Conservation (phyloP, 495 filamentous ascomycete species). For the Aspergillus baeticus region DNA sequence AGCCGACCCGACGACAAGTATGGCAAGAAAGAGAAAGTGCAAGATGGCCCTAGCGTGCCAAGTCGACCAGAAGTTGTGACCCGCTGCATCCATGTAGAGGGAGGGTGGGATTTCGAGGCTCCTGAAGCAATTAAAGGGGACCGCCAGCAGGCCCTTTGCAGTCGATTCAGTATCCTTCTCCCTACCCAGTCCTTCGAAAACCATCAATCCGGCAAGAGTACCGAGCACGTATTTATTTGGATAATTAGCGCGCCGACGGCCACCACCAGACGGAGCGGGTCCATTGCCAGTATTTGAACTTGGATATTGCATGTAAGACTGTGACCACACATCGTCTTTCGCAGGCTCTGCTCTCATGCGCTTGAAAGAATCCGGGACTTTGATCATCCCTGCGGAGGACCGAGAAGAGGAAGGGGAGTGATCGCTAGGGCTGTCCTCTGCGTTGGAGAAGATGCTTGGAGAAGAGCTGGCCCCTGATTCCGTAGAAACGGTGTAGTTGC, state of each 20-base stretch:
- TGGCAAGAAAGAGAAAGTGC: constrained; percentile 54
- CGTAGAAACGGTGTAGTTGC: constrained; percentile 40
- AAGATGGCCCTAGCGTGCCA: constrained; percentile 44
- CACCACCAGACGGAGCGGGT: constrained; percentile 17
- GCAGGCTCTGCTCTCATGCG: constrained; percentile 53
- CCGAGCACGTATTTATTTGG: constrained; percentile 84
- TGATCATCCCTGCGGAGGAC: constrained; percentile 64
- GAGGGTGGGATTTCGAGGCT: constrained; percentile 26
- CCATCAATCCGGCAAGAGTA: constrained; percentile 86
- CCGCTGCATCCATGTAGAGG: constrained; percentile 26
- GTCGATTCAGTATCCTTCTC: constrained; percentile 58
- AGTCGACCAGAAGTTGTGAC: constrained; percentile 35
- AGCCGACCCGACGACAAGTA: constrained; percentile 63
- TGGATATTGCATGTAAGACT: constrained; percentile 43
- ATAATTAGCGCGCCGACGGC: constrained; percentile 42
- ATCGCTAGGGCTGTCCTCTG: constrained; percentile 33
- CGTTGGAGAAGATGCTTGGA: constrained; percentile 44
- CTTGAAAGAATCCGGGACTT: constrained; percentile 74
- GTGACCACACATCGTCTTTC: constrained; percentile 37
- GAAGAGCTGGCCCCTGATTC: constrained; percentile 36
- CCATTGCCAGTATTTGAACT: constrained; percentile 17
- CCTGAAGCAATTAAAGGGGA: constrained; percentile 58
- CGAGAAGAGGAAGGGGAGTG: constrained; percentile 24
- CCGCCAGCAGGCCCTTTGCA: constrained; percentile 66
- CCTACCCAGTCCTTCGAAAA: constrained; percentile 68